Evolutionary conservation across 148 eudicot species (phyloP), one percentile per base, ranked within the genome.

Genomic region (Rhododendron henanense): DNA sequence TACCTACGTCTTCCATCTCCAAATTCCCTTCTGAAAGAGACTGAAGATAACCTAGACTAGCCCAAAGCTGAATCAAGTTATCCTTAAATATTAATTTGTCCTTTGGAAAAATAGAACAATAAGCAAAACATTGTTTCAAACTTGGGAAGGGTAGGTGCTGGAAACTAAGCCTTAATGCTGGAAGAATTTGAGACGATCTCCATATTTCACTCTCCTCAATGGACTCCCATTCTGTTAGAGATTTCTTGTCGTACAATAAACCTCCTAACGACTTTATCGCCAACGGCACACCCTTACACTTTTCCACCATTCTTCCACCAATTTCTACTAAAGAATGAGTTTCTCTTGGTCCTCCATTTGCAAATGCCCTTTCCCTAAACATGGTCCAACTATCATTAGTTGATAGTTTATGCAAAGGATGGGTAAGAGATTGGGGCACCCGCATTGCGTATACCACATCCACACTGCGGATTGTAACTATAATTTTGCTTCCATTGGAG

Each of bases 401-500:
- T 13, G 89, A 51, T 44, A 88, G 84, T 59, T 10, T 15, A 0
- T 0, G 16, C 81, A 78, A 23, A 21, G 2, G 0, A 23, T 78
- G 53, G 44, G 63, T 16, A 16, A 25, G 19, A 19, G 57, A 73
- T 23, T 21, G 8, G 2, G 67, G 25, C 67, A 4, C 48, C 21
- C 44, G 81, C 23, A 45, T 78, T 4, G 48, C 11, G 3, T 79
- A n/a, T 19, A 82, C 85, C 18, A 88, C 87, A 13, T 28, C 15
- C 2, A 21, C 8, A 25, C 9, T 82, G 10, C 89, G 81, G 3
- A 87, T 88, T 0, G 87, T 85, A 1, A 88, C 85, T 10, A 88
- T 2, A 23, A 85, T 21, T 61, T 61, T 61, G 25, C 67, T 55
- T 55, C 1, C 59, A 0, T 16, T 55, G 59, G 59, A 55, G 59